Conservation (phyloP, 2,329 filamentous ascomycete genomes). For the Pezicula radicicola region DNA sequence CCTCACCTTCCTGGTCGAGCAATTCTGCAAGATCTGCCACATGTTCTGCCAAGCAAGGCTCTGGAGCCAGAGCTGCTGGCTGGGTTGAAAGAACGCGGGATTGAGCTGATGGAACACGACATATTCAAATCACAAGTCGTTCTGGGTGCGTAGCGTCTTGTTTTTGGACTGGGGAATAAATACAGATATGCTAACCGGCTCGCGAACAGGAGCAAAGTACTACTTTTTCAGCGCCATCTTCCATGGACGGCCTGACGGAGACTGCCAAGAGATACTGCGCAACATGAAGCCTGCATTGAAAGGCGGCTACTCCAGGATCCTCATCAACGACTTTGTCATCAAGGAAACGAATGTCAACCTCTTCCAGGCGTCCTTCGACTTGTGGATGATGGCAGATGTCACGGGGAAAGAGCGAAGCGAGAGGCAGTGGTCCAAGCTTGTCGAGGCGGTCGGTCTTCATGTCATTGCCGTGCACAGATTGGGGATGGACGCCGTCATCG, state of each 20-base stretch:
- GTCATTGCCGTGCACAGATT: too few species aligned
- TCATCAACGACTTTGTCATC: neutral
- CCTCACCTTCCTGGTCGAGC: constrained; percentile 31
- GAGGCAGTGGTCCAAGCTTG: constrained; percentile 46
- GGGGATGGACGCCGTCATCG: too few species aligned
- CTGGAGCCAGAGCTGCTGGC: too few species aligned
- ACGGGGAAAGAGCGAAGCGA: constrained; percentile 25
- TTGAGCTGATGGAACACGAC: neutral
- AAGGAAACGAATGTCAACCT: constrained; percentile 15
- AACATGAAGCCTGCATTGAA: constrained; percentile 14
- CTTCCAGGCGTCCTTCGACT: constrained; percentile 34
- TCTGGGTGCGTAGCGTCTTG: constrained; percentile 22
- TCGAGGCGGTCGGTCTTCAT: too few species aligned
- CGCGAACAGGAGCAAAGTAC: too few species aligned
- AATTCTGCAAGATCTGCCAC: constrained; percentile 37
- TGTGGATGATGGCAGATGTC: constrained; percentile 28
- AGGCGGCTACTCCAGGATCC: constrained; percentile 10
- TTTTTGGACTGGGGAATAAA: too few species aligned
- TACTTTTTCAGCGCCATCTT: constrained; percentile 26
- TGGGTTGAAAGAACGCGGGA: neutral
- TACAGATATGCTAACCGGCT: too few species aligned
- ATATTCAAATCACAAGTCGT: neutral
- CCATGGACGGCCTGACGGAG: constrained; percentile 28
- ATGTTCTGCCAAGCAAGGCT: constrained; percentile 18
- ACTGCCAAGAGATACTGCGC: constrained; percentile 18